Evolutionary conservation across 345 rosid genomes (phyloP), one percentile per base, ranked within the genome.

Genomic region (Eucalyptus grandis): DNA sequence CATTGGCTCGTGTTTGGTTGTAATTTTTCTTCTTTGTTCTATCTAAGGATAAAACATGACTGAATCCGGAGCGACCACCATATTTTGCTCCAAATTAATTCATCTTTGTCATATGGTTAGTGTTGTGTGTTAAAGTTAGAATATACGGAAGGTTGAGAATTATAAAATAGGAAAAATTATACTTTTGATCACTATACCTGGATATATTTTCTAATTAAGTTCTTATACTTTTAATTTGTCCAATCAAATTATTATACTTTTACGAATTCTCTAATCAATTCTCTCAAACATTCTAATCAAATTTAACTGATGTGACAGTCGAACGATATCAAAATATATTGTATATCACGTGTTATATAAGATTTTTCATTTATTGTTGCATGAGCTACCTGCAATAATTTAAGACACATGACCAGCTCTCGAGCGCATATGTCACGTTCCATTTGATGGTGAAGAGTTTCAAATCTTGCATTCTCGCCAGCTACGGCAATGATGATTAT

Each of bases 51-150:
- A 53, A 3, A 53, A 53, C 2, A 58, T 11, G 65, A 27, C 4
- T 1, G 14, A 26, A 11, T 58, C 2, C 1, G 0, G 0, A 26
- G 65, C 1, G 6, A 11, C 30, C 30, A 5, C 2, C 11, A 26
- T 11, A 58, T 26, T 26, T 58, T 58, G n/a, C 19, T 30, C 11
- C 58, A 53, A 4, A 53, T 53, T 8, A 62, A 62, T 62, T 62
- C 9, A 4, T 62, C 14, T 62, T 30, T n/a, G 5, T 14, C 4
- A 0, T 7, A 30, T 30, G 17, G 15, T 30, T 30, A 30, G 16
- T 4, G 17, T 62, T 4, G 17, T 1, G 1, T 14, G 34, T 14
- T 14, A 62, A 1, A 62, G 69, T 62, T 30, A 62, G 3, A 62
- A 62, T 30, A 62, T n/a, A 14, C 14, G 2, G 3, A 30, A 30